phyloP scores from a whole-genome alignment of 345 rosid species.

The Capsella bursapastoris region DNA sequence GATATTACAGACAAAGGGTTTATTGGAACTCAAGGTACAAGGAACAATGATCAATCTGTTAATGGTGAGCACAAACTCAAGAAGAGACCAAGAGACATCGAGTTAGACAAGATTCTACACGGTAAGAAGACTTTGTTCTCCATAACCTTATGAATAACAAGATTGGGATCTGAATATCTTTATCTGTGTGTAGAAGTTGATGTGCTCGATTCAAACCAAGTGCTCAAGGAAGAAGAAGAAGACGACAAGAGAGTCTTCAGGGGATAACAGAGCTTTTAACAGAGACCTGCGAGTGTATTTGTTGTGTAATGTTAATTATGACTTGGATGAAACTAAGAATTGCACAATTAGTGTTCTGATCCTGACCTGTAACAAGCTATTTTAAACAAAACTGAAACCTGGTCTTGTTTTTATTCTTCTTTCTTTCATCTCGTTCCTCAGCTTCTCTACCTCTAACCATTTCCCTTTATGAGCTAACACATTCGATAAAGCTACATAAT shows the following conservation, averaged over 20 bases:
- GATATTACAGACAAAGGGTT: slow-evolving; percentile 5
- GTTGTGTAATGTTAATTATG: slow-evolving; percentile 22
- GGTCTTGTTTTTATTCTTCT: slow-evolving; percentile 38
- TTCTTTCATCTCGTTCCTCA: slow-evolving; percentile 46
- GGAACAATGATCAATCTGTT: background rate
- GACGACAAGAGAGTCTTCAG: slow-evolving; percentile 36
- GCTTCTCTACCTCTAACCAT: slow-evolving; percentile 60
- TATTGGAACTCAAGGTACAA: slow-evolving; percentile 25
- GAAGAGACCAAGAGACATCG: slow-evolving; percentile 19
- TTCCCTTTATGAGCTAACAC: slow-evolving; percentile 58
- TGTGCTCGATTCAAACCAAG: slow-evolving; percentile 11
- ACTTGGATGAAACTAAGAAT: background rate
- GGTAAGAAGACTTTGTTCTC: slow-evolving; percentile 33
- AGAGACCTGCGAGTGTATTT: slow-evolving; percentile 17
- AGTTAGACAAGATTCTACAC: slow-evolving; percentile 21
- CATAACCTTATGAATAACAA: background rate
- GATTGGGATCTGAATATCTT: slow-evolving; percentile 19
- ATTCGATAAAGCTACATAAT: slow-evolving; percentile 63
- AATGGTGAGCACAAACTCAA: slow-evolving; percentile 4
- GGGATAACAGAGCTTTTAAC: slow-evolving; percentile 19
- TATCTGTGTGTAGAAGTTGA: slow-evolving; percentile 31
- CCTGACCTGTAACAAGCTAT: slow-evolving; percentile 28
- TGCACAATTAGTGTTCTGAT: slow-evolving; percentile 10
- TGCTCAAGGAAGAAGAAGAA: slow-evolving; percentile 30
- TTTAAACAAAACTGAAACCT: slow-evolving; percentile 39